phyloP scores from a whole-genome alignment of 345 rosid species.

The Raphanus raphanistrum region DNA sequence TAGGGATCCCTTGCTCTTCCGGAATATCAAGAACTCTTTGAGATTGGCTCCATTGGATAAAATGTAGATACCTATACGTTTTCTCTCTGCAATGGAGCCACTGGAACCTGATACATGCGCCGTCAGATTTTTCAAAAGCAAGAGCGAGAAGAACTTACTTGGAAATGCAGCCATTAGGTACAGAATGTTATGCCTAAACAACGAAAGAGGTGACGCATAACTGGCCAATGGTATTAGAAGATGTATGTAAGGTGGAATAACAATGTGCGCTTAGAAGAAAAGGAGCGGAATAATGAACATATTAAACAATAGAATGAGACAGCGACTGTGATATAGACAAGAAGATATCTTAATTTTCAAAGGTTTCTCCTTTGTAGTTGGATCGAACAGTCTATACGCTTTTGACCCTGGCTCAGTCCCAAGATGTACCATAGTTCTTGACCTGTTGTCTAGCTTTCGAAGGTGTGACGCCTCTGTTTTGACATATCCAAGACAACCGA shows the following conservation, averaged over 20 bases:
- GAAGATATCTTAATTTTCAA: neutral
- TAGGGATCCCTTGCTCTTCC: slow-evolving; percentile 75
- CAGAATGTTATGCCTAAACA: slow-evolving; percentile 33
- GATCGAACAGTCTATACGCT: too few species aligned
- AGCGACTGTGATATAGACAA: neutral
- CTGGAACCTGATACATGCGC: slow-evolving; percentile 54
- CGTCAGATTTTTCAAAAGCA: slow-evolving; percentile 13
- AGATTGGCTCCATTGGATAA: slow-evolving; percentile 54
- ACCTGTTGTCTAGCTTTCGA: too few species aligned
- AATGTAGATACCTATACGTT: too few species aligned
- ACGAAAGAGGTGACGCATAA: slow-evolving; percentile 34
- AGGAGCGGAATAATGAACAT: slow-evolving; percentile 11
- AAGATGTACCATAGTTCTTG: too few species aligned
- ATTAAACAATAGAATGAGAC: slow-evolving; percentile 4
- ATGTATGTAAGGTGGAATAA: slow-evolving; percentile 25
- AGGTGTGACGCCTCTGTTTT: too few species aligned
- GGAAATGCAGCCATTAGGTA: slow-evolving; percentile 32
- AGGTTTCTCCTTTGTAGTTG: neutral
- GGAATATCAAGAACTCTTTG: slow-evolving; percentile 41
- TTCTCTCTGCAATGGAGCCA: slow-evolving; percentile 63
- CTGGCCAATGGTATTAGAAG: slow-evolving; percentile 18
- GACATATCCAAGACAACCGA: too few species aligned
- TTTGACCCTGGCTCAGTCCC: too few species aligned
- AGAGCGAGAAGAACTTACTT: too few species aligned
- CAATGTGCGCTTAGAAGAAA: slow-evolving; percentile 30